Conservation (phyloP, 2,329 filamentous ascomycete genomes). For the Monosporascus sp. region DNA sequence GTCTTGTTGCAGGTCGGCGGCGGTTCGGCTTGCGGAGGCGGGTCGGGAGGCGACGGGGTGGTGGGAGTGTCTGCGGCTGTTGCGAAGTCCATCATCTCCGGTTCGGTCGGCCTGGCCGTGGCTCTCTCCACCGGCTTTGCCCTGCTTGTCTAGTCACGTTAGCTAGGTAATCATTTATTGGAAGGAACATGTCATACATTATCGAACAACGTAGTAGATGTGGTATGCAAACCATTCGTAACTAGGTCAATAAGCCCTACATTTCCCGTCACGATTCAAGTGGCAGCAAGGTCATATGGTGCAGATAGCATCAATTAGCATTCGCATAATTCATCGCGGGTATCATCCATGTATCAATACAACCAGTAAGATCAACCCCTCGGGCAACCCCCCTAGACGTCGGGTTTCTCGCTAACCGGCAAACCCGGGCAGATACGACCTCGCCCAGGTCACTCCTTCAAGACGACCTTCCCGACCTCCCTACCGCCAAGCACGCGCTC, state of each 20-base stretch:
- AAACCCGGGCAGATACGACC: neutral
- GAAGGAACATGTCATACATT: too few relatives aligned
- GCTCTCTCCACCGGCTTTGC: neutral
- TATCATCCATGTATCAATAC: neutral
- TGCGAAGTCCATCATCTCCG: neutral
- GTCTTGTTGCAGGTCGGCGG: slow-evolving; percentile 23
- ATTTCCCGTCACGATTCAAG: too few relatives aligned
- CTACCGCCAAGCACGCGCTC: slow-evolving; percentile 34
- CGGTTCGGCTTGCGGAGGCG: neutral
- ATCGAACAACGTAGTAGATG: too few relatives aligned
- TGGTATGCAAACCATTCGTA: too few relatives aligned
- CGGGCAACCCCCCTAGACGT: neutral
- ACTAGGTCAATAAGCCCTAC: too few relatives aligned
- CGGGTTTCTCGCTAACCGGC: neutral
- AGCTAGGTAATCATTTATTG: too few relatives aligned
- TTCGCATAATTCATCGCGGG: neutral
- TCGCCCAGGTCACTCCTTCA: neutral
- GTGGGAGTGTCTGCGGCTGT: neutral
- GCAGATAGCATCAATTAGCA: neutral
- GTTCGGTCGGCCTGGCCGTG: neutral
- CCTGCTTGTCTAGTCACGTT: neutral
- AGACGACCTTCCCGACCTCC: neutral
- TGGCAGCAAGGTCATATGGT: too few relatives aligned
- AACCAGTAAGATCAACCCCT: neutral
- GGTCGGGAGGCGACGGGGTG: neutral